These are phyloP conservation scores for Ascochyta clinopodiicola DNA, from an alignment of 2,329 filamentous ascomycete species.

Conservation along the genomic window DNA sequence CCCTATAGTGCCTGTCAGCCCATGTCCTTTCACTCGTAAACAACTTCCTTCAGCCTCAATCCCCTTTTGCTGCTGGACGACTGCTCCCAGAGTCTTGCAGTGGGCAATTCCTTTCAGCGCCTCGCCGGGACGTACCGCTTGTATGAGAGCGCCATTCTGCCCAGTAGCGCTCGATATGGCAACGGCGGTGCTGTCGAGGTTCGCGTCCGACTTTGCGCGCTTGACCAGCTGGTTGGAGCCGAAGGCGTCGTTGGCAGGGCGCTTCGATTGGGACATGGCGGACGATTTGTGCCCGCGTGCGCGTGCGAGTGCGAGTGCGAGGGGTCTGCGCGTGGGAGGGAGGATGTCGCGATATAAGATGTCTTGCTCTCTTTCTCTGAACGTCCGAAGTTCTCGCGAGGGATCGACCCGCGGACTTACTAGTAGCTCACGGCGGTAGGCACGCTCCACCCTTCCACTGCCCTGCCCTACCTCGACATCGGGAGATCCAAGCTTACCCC, in stretches of 20 bases:
- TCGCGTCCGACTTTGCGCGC: conserved; percentile 76
- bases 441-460: not conserved
- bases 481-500: conserved; percentile 5
- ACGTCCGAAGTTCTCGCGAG: conserved; percentile 10
- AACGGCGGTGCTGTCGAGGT: conserved; percentile 61
- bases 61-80: conserved; percentile 23
- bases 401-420: conserved; percentile 9
- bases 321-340: not conserved
- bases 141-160: conserved; percentile 68
- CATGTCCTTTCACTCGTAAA: not conserved
- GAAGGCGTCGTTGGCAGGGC: conserved; percentile 85
- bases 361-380: conserved; percentile 6
- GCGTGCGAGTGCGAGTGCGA: too few species aligned
- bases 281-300: conserved; percentile 2
- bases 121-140: conserved; percentile 58
- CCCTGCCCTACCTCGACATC: not conserved
- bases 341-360: conserved; percentile 1
- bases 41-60: too few species aligned
- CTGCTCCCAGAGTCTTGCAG: conserved; percentile 47
- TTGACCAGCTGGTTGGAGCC: conserved; percentile 84
- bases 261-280: conserved; percentile 87
- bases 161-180: conserved; percentile 63
- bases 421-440: conserved; percentile 10
- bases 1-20: conserved; percentile 61
- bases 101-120: conserved; percentile 43